Base-by-base conservation (phyloP, 306 rosid genomes). In the Potentilla sterilis region DNA sequence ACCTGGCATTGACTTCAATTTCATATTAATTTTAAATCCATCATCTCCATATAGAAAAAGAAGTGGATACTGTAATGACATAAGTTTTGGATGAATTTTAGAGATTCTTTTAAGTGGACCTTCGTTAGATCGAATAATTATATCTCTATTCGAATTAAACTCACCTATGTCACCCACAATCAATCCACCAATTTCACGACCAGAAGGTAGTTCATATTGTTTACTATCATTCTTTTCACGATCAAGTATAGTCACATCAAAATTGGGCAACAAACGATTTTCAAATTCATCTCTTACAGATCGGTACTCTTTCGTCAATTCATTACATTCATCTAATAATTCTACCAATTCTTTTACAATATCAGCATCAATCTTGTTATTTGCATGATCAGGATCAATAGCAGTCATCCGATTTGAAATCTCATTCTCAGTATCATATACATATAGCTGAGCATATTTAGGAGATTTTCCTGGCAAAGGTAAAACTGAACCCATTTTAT, bases 371-470 rank as follows among this genome's bases (percentile, higher is more conserved):
- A 65, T 9, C 1, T 19, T 65, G 9, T 3, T 2, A 65, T 28
- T 28, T 28, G 19, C 18, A 0, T 0, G 1, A 0, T 40, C 1
- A 19, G 3, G 0, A 0, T 19, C 14, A 1, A 65, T 0, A 2
- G 8, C 34, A 3, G 4, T 19, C 0, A 65, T 19, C 1, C 16
- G 9, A 19, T 65, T 65, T 3, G 2, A 0, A 4, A 19, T 4
- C 3, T 66, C 34, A 19, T 40, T 40, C 0, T 9, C 0, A 3
- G 70, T 66, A 9, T 66, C 35, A 40, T 66, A n/a, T 1, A 64
- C 15, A 16, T 64, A 64, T 18, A 65, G 2, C 4, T 65, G 32
- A 0, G 47, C 13, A 65, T 34, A 65, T 65, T 65, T 65, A 8
- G 68, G 21, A 7, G 8, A 28, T 28, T 28, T 28, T 28, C 28